Evolutionary conservation across 495 filamentous ascomycete species (phyloP).

Genomic region (Bathelium albidoporum): DNA sequence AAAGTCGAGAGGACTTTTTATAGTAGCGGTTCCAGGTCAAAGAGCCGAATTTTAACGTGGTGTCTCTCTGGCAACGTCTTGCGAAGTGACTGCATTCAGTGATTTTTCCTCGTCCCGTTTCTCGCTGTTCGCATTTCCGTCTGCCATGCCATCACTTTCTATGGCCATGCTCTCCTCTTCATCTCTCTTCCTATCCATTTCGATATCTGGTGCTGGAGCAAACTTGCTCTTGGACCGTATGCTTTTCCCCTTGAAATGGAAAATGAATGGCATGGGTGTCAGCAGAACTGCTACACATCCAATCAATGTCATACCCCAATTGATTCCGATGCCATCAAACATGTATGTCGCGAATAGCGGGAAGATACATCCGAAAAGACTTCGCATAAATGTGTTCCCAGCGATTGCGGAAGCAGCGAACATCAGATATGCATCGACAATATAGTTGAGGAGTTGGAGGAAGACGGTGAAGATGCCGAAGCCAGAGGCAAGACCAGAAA

Average conservation of each 20-base stretch:
- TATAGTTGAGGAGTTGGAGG: constrained; percentile 24
- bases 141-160: background rate
- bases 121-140: background rate
- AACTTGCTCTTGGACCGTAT: constrained; percentile 22
- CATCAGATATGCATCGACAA: constrained; percentile 18
- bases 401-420: constrained; percentile 24
- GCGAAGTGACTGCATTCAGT: background rate
- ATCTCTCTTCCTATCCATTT: constrained; percentile 17
- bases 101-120: background rate
- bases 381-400: constrained; percentile 24
- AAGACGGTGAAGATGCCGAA: constrained; percentile 27
- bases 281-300: constrained; percentile 20
- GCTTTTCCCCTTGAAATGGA: constrained; percentile 18
- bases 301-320: constrained; percentile 23
- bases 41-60: background rate
- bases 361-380: constrained; percentile 22
- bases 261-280: constrained; percentile 23
- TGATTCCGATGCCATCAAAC: constrained; percentile 24
- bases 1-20: no score
- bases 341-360: constrained; percentile 20
- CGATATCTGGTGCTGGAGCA: constrained; percentile 20
- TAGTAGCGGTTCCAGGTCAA: background rate
- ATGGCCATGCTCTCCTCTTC: constrained; percentile 12
- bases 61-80: background rate
- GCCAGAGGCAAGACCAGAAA: constrained; percentile 20